Evolutionary conservation across 768 basidiomycete species (phyloP).

Genomic region (Hemileccinum impolitum): DNA sequence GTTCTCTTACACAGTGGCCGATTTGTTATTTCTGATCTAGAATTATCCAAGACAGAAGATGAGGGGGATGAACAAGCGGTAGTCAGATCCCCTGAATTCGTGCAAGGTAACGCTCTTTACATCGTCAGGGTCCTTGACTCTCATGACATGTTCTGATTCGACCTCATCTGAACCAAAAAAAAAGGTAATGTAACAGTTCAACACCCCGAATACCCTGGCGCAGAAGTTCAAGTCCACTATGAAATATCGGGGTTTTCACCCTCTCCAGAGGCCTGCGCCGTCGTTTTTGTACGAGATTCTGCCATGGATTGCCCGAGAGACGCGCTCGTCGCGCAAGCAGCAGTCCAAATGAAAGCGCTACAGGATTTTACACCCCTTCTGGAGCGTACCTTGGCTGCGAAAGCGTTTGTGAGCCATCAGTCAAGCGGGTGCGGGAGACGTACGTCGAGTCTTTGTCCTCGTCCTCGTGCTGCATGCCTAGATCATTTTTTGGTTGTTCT

Average conservation of each 20-base stretch:
- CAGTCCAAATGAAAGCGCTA: slow-evolving; percentile 11
- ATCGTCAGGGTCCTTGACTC: neutral
- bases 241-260: slow-evolving; percentile 46
- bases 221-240: slow-evolving; percentile 36
- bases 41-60: neutral
- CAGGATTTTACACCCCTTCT: slow-evolving; percentile 19
- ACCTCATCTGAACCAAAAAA: neutral
- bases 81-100: slow-evolving; percentile 35
- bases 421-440: slow-evolving; percentile 6
- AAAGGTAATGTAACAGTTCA: slow-evolving; percentile 14
- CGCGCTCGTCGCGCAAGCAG: slow-evolving; percentile 9
- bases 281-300: slow-evolving; percentile 42
- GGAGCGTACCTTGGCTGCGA: slow-evolving; percentile 21
- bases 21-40: slow-evolving; percentile 35
- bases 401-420: slow-evolving; percentile 22
- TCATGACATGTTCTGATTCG: neutral
- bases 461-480: slow-evolving; percentile 1
- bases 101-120: slow-evolving; percentile 36
- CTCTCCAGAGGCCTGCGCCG: slow-evolving; percentile 38
- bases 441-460: slow-evolving; percentile 11
- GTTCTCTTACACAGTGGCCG: slow-evolving; percentile 68
- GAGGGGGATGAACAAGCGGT: slow-evolving; percentile 44
- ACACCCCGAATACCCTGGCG: slow-evolving; percentile 3
- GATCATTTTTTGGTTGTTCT: neutral
- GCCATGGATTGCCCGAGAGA: slow-evolving; percentile 3